Evolutionary conservation across 495 filamentous ascomycete genomes (phyloP).

Genomic region (Pyrenopolyporus hunteri): DNA sequence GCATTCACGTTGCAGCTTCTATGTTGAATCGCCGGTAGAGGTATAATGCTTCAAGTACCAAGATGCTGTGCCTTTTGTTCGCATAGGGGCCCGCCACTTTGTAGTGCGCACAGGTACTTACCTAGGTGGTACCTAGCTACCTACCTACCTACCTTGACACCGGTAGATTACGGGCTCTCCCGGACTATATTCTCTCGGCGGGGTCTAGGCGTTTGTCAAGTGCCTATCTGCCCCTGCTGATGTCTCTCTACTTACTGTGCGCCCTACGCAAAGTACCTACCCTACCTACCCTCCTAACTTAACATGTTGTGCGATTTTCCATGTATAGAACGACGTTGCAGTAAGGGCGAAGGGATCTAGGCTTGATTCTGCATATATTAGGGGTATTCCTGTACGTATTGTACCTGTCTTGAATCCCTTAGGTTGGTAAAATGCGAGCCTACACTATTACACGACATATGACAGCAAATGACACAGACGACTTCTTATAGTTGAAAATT

Average conservation of each 20-base stretch:
- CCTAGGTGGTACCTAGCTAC: too few relatives aligned
- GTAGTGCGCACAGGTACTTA: not conserved
- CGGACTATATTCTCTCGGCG: conserved; percentile 25
- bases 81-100: not conserved
- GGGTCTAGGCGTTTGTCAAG: conserved; percentile 12
- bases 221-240: too few relatives aligned
- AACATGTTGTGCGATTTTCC: too few relatives aligned
- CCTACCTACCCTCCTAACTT: too few relatives aligned
- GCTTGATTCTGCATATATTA: not conserved
- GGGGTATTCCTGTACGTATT: not conserved
- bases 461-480: not conserved
- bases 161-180: conserved; percentile 19
- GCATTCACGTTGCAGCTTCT: too few relatives aligned
- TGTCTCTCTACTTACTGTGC: too few relatives aligned
- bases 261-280: not conserved
- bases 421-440: too few relatives aligned
- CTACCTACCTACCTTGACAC: conserved; percentile 11
- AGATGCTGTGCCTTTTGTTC: conserved; percentile 13
- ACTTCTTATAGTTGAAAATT: not conserved
- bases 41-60: too few relatives aligned
- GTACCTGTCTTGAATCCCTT: too few relatives aligned
- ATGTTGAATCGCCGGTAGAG: too few relatives aligned
- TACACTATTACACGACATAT: too few relatives aligned
- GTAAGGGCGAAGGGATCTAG: conserved; percentile 2
- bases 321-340: not conserved